Conservation (phyloP, 257 asterid genomes). For the Apocynum venetum region DNA sequence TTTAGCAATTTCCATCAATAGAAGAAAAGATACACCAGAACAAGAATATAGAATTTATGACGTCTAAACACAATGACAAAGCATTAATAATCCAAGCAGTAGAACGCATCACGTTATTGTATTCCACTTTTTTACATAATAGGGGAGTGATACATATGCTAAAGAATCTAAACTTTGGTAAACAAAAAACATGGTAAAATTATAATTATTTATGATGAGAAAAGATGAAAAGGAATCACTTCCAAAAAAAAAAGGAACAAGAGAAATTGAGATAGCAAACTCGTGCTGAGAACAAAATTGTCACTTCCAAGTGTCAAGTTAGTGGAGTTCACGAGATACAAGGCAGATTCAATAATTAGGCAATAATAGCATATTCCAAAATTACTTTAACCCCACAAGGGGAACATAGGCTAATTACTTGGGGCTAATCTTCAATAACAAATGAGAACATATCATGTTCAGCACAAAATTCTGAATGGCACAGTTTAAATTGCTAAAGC, state of each 20-base stretch:
- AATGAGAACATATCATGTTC: neutral
- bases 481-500: neutral
- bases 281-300: neutral
- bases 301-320: neutral
- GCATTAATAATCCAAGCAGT: neutral
- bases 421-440: neutral
- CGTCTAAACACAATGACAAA: neutral
- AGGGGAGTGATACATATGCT: neutral
- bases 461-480: neutral
- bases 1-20: slow-evolving; percentile 11
- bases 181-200: neutral
- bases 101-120: neutral
- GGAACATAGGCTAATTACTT: neutral
- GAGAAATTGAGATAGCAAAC: neutral
- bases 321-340: neutral
- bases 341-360: neutral
- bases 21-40: neutral
- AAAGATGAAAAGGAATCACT: neutral
- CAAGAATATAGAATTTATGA: neutral
- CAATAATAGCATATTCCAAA: neutral
- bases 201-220: neutral
- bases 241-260: neutral
- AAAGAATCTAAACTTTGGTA: neutral
- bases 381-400: neutral
- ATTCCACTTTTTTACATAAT: neutral